phyloP scores from a whole-genome alignment of 2,329 filamentous ascomycete genomes.

The Chaetomium olivaceum region DNA sequence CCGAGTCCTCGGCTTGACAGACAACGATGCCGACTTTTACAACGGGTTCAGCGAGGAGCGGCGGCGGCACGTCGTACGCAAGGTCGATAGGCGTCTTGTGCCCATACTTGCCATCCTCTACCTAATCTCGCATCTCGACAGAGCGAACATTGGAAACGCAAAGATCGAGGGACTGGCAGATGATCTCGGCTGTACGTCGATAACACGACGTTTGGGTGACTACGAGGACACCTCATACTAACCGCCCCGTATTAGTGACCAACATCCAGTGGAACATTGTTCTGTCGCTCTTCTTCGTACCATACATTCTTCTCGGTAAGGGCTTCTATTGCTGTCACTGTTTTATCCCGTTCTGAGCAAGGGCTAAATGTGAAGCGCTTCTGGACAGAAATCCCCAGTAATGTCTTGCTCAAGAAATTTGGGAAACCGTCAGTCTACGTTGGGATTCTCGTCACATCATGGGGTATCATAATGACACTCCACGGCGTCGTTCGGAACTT shows the following conservation, averaged over 20 bases:
- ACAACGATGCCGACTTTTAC: conserved; percentile 4
- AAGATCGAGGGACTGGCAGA: conserved; percentile 3
- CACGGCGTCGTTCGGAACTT: neutral
- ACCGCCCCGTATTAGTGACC: neutral
- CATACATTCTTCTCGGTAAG: conserved; percentile 6
- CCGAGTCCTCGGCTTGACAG: conserved; percentile 1
- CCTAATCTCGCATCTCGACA: conserved; percentile 3
- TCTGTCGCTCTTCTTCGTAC: conserved; percentile 1
- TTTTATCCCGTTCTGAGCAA: no score
- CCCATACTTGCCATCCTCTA: conserved; percentile 1
- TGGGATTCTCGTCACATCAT: neutral
- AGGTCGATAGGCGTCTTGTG: conserved; percentile 8
- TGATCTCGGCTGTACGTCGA: neutral
- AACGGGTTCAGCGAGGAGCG: conserved; percentile 3
- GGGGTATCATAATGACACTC: conserved; percentile 4
- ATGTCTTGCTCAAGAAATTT: neutral
- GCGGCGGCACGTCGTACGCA: neutral
- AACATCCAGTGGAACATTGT: conserved; percentile 5
- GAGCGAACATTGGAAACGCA: conserved; percentile 6
- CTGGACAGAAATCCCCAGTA: conserved; percentile 2
- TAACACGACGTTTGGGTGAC: neutral
- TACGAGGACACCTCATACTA: neutral
- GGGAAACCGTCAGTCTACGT: neutral
- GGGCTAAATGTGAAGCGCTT: neutral
- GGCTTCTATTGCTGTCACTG: neutral